Percentiles rank a stretch among this genome's conserved stretches.
phyloP scores from a whole-genome alignment of 1,139 yeast species.

The Candida tetrigidarum region DNA sequence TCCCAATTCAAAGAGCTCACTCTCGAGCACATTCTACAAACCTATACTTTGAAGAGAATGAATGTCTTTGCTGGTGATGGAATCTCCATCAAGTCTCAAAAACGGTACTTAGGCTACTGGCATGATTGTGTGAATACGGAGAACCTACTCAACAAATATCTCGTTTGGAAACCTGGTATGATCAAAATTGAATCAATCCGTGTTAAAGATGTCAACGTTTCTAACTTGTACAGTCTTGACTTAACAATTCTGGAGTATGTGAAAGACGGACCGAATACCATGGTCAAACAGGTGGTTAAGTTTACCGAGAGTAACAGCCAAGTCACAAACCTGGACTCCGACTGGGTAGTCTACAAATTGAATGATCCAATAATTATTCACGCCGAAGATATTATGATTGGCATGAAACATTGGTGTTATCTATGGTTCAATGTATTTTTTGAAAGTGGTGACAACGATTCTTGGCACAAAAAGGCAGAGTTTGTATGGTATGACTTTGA shows the following conservation, averaged over 20 bases:
- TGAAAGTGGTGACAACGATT: constrained; percentile 10
- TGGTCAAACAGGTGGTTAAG: constrained; percentile 1
- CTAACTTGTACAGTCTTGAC: constrained; percentile 1
- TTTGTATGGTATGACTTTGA: constrained; percentile 64
- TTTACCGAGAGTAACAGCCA: constrained; percentile 7
- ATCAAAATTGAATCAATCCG: constrained; percentile 1
- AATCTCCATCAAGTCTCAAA: constrained; percentile 73
- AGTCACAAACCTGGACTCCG: background rate
- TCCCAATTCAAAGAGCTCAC: constrained; percentile 27
- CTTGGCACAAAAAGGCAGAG: background rate
- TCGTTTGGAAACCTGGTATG: background rate
- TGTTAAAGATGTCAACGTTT: background rate
- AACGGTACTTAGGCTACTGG: constrained; percentile 67
- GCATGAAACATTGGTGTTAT: constrained; percentile 16
- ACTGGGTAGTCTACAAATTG: background rate
- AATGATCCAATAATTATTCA: constrained; percentile 1
- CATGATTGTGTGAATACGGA: constrained; percentile 30
- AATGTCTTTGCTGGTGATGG: constrained; percentile 62
- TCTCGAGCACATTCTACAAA: constrained; percentile 48
- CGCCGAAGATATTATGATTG: constrained; percentile 14
- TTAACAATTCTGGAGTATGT: constrained; percentile 9
- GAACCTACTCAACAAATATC: constrained; percentile 5
- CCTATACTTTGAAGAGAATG: constrained; percentile 66
- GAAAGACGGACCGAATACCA: constrained; percentile 1
- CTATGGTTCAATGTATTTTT: constrained; percentile 19